A percentile compares a stretch with the other conserved stretches of the same genome.
phyloP scores from a whole-genome alignment of 768 basidiomycete genomes.

The Pholiota conissans region DNA sequence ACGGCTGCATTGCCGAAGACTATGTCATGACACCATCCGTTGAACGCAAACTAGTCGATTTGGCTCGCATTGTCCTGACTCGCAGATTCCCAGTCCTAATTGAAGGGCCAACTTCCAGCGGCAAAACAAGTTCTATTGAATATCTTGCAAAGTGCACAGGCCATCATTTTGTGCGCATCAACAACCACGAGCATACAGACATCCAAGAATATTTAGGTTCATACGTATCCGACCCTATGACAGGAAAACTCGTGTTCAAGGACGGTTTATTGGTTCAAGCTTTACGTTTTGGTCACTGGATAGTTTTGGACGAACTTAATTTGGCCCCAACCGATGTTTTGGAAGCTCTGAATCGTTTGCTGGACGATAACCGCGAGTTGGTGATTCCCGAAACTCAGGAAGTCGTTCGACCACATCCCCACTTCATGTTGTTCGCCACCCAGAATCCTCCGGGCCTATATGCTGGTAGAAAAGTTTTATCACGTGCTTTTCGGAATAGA shows the following conservation, averaged over 20 bases:
- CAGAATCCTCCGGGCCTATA: conserved; percentile 98
- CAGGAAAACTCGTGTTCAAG: conserved; percentile 93
- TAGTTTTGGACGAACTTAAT: conserved; percentile 97
- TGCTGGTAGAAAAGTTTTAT: conserved; percentile 91
- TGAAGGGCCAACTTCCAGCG: conserved; percentile 96
- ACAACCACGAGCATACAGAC: conserved; percentile 99
- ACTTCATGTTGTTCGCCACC: conserved; percentile 98
- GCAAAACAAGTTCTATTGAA: conserved; percentile 96
- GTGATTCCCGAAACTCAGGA: conserved; percentile 96
- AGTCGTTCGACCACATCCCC: conserved; percentile 87
- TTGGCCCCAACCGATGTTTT: conserved; percentile 97
- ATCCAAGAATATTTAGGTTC: conserved; percentile 98
- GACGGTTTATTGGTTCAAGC: conserved; percentile 95
- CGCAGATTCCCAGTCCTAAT: conserved; percentile 92
- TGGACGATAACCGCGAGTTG: conserved; percentile 97
- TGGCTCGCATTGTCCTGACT: conserved; percentile 89
- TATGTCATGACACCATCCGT: conserved; percentile 97
- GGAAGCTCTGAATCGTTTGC: conserved; percentile 92
- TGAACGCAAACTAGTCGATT: conserved; percentile 87
- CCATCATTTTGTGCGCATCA: conserved; percentile 95
- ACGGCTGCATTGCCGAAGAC: conserved; percentile 64
- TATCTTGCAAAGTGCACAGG: conserved; percentile 92
- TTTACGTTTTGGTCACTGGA: conserved; percentile 91
- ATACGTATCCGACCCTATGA: conserved; percentile 88
- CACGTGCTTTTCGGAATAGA: conserved; percentile 94